Base-by-base conservation (phyloP, 75 land plant genomes). In the Pinus tabuliformis region DNA sequence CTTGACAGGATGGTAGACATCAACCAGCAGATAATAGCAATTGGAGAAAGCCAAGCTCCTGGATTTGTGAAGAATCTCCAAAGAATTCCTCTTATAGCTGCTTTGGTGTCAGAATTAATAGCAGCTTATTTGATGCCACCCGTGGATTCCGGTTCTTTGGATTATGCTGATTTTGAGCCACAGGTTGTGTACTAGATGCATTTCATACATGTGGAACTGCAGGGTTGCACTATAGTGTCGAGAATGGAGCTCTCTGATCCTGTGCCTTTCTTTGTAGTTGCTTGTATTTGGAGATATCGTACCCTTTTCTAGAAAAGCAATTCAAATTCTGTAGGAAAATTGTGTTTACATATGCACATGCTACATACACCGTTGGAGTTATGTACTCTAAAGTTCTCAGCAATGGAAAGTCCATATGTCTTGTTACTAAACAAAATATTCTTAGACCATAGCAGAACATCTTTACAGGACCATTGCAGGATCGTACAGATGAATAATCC, bases 81-180 rank as follows among this genome's bases (percentile, higher is more conserved):
- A 90, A 90, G 79, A 89, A 75, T 94, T 42, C 99, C 99, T 24
- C 83, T 80, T 0, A 70, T 92, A 75, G 85, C 94, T 62, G 89
- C 83, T 2, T 72, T 96, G 81, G 95, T 68, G 0, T 82, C 86
- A 30, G 95, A 90, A 77, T 61, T 96, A 36, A 58, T 96, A 66
- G 90, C 95, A 28, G 77, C 97, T 49, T 96, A 90, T 77, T 75
- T 94, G 71, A 96, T 96, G 97, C 82, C 87, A 52, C 97, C 99
- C 7, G 82, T 96, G 24, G 99, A 96, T 26, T 89, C 94, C 61
- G 98, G 99, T 21, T 96, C 99, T 26, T 83, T 94, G 22, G 99
- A 96, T 74, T 84, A 85, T 76, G 99, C 88, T 1, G 99, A 94
- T 56, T 90, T 92, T 66, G 99, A 96, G 75, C 95, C 99, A 28